Evolutionary conservation across 1,284 basidiomycete genomes (phyloP).

Genomic region (Erythrobasidium hasegawianum): DNA sequence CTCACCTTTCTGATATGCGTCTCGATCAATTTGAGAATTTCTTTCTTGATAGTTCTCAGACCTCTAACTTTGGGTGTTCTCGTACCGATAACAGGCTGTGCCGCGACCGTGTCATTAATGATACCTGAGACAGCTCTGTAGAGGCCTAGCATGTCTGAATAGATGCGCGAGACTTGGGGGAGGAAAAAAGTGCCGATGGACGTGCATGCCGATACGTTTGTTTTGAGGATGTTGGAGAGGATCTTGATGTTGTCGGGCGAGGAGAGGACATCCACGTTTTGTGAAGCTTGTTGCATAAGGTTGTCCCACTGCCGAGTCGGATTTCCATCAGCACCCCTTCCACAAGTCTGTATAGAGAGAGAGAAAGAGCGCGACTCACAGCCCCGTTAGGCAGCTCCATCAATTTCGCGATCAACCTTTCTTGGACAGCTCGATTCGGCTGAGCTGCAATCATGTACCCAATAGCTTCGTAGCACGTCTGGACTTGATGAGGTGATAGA

Average conservation of each 20-base stretch:
- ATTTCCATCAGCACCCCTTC: too few relatives aligned
- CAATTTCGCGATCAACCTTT: conserved; percentile 86
- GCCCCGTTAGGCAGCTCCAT: conserved; percentile 98
- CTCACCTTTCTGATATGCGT: conserved; percentile 67
- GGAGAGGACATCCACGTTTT: conserved; percentile 86
- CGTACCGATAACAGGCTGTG: conserved; percentile 85
- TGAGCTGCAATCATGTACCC: conserved; percentile 99
- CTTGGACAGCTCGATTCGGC: conserved; percentile 94
- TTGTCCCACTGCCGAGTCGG: conserved; percentile 85
- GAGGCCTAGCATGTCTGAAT: conserved; percentile 96
- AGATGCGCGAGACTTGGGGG: conserved; percentile 92
- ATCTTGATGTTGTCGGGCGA: conserved; percentile 96
- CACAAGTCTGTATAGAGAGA: too few relatives aligned
- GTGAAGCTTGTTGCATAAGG: conserved; percentile 91
- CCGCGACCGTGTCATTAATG: conserved; percentile 86
- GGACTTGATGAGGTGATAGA: conserved; percentile 84
- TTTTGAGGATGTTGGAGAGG: conserved; percentile 94
- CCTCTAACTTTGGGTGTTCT: conserved; percentile 96
- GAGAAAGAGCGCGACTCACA: too few relatives aligned
- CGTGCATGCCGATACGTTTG: conserved; percentile 95
- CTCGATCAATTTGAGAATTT: conserved; percentile 87
- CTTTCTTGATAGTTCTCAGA: conserved; percentile 96
- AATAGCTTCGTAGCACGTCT: conserved; percentile 94
- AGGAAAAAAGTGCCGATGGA: conserved; percentile 97
- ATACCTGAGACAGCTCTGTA: conserved; percentile 98